Conservation (phyloP, 495 filamentous ascomycete genomes). For the Penicillium coprophilum region DNA sequence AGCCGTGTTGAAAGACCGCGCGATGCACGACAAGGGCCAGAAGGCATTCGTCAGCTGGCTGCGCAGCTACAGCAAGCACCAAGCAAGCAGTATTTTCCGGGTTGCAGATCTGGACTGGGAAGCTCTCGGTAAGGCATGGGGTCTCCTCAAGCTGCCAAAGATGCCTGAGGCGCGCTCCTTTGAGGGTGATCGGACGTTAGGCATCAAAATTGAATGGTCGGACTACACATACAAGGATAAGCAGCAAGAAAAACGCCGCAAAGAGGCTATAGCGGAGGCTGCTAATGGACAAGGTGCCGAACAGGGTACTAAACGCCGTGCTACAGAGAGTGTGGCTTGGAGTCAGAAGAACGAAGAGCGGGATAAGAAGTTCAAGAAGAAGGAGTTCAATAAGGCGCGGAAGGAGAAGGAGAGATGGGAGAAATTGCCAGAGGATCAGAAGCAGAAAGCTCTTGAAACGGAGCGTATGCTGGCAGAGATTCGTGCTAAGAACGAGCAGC, state of each 20-base stretch:
- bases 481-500: constrained; percentile 54
- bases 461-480: constrained; percentile 72
- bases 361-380: constrained; percentile 61
- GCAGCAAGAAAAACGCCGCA: constrained; percentile 67
- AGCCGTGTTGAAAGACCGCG: constrained; percentile 68
- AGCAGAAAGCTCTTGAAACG: constrained; percentile 65
- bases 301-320: constrained; percentile 33
- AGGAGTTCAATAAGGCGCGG: constrained; percentile 72
- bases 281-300: constrained; percentile 30
- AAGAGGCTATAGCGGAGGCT: constrained; percentile 51
- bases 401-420: constrained; percentile 66
- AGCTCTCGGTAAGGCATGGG: constrained; percentile 78
- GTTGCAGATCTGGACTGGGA: constrained; percentile 79
- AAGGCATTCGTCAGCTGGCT: constrained; percentile 92
- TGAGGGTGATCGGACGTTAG: constrained; percentile 61
- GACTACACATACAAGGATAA: constrained; percentile 75
- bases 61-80: constrained; percentile 85
- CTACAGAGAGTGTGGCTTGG: constrained; percentile 71
- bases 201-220: constrained; percentile 60
- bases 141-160: constrained; percentile 78
- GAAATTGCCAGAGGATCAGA: constrained; percentile 74
- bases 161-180: constrained; percentile 87
- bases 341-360: constrained; percentile 74
- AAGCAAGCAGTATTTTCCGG: constrained; percentile 88
- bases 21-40: constrained; percentile 82